Conservation (phyloP, 108 stramenopile species). For the Fragilaria crotonensis region DNA sequence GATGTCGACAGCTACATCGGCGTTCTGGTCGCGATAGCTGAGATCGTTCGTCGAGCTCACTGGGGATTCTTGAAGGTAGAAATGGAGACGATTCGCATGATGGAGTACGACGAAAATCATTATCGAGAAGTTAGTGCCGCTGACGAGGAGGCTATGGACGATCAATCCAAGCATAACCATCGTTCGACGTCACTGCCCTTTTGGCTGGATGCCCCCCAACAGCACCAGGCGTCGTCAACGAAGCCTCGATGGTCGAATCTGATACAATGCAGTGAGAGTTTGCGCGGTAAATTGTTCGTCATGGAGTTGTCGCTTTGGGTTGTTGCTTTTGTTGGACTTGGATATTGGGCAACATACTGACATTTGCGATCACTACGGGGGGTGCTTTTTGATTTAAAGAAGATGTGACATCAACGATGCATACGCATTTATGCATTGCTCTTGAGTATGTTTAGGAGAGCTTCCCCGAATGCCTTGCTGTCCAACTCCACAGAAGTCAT, state of each 20-base stretch:
- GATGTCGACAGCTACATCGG: constrained; percentile 62
- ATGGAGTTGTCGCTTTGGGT: constrained; percentile 47
- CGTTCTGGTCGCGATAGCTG: constrained; percentile 57
- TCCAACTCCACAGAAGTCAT: neutral
- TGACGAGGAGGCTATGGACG: constrained; percentile 16
- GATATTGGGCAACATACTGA: constrained; percentile 26
- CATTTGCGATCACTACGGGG: too few relatives aligned
- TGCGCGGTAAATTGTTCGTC: constrained; percentile 27
- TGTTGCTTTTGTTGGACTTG: constrained; percentile 45
- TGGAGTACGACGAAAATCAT: constrained; percentile 40
- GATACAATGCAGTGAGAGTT: constrained; percentile 2
- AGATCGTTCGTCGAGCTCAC: constrained; percentile 62
- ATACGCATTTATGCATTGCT: too few relatives aligned
- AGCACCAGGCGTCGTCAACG: constrained; percentile 31
- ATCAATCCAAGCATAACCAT: constrained; percentile 11
- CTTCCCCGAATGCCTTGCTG: neutral
- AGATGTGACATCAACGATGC: too few relatives aligned
- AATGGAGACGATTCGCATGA: constrained; percentile 68
- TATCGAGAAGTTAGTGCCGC: constrained; percentile 19
- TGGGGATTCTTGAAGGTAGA: constrained; percentile 84
- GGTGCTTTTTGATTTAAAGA: too few relatives aligned
- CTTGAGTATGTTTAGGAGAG: neutral
- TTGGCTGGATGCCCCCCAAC: constrained; percentile 48
- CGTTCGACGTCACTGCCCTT: constrained; percentile 26
- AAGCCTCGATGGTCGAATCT: neutral